Conservation (phyloP, 805 yeast species). For the Peterozyma xylosa region DNA sequence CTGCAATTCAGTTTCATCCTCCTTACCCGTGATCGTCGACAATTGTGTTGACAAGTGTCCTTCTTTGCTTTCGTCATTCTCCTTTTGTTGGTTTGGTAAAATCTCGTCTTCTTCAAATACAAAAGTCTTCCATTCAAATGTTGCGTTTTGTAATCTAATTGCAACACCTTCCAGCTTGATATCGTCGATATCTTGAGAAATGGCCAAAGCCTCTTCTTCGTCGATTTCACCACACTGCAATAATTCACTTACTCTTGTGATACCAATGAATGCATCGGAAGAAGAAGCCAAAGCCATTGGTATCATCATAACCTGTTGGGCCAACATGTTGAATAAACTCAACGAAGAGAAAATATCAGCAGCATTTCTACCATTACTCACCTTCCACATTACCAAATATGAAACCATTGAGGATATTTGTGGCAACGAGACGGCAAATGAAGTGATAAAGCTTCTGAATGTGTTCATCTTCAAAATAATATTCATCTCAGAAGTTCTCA, state of each 20-base stretch:
- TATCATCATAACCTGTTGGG: conserved; percentile 56
- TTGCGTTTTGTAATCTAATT: conserved; percentile 41
- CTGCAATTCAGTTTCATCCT: background rate
- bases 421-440: conserved; percentile 63
- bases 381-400: conserved; percentile 27
- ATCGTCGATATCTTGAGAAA: conserved; percentile 9
- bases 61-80: conserved; percentile 5
- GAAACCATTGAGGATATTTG: conserved; percentile 63
- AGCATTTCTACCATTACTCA: conserved; percentile 31
- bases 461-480: conserved; percentile 58
- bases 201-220: conserved; percentile 23
- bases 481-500: conserved; percentile 56
- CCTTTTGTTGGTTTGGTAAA: conserved; percentile 14
- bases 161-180: conserved; percentile 27
- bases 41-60: background rate
- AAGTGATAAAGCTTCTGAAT: conserved; percentile 52
- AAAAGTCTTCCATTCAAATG: conserved; percentile 60
- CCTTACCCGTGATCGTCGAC: background rate
- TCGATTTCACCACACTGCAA: conserved; percentile 40
- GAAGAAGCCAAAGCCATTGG: conserved; percentile 66
- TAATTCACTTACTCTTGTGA: conserved; percentile 46
- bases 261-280: conserved; percentile 58
- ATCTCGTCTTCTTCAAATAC: conserved; percentile 21
- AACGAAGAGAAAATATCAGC: conserved; percentile 66
- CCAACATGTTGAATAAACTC: conserved; percentile 55